Base-by-base conservation (phyloP, 495 filamentous ascomycete species). In the Penicillium alfredii region DNA sequence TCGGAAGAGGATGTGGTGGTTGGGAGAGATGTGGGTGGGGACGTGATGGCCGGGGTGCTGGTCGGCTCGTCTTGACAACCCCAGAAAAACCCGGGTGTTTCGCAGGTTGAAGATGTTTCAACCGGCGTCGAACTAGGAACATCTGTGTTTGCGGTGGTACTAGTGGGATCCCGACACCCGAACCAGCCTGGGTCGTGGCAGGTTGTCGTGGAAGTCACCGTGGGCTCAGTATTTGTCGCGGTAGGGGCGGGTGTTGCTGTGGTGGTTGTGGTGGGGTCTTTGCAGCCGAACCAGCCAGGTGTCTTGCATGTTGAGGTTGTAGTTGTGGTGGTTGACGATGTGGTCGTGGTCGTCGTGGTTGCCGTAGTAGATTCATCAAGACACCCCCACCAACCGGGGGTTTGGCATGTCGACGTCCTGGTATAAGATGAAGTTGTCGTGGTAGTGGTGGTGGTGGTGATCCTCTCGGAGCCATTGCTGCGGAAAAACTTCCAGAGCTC, bases 401-500 rank as follows among this genome's bases (percentile, higher is more conserved):
- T 94, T 53, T 89, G 75, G 63, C 88, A 95, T 0, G 86, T 94
- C 30, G 80, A 75, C 1, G 88, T 94, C 28, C 84, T 72, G 3
- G 81, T 88, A 35, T 73, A 18, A 40, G 74, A 74, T 11, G 72
- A 68, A 0, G 72, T 71, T 7, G 74, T 70, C 1, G 69, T 78
- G 6, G 67, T 63, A 6, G 55, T 61, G 4, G 63, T 73, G 4
- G 73, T 72, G 0, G 82, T 81, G 0, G 82, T 88, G 3, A 78
- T 84, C 3, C 72, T 70, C 30, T 87, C 80, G 2, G 86, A 88
- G 8, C 80, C 82, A 51, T 97, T 95, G 49, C 88, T 93, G 45
- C 80, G 79, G 47, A 87, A 90, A 64, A 84, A 95, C 54, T 95
- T 94, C 92, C 92, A 98, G 24, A 80, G 77, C 46, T 78, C 82